Evolutionary conservation across 768 basidiomycete genomes (phyloP), one percentile per base, ranked within the genome.

Genomic region (Antrodiella citrinella): DNA sequence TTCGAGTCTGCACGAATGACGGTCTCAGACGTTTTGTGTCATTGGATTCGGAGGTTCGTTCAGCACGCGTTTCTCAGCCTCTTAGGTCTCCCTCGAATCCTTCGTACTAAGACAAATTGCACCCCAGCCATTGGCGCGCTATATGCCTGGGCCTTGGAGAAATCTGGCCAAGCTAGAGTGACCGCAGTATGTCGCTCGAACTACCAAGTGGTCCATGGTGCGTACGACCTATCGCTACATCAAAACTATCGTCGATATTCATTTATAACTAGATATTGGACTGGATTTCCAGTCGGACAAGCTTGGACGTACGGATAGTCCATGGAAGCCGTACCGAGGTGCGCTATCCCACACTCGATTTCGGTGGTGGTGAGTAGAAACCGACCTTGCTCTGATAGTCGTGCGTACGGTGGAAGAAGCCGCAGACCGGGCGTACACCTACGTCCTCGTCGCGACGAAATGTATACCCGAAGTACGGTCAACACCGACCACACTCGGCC

Each of bases 161-260:
- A 53, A 22, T 63, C 60, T 1, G 57, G 56, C 7, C 47, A 54
- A 15, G 64, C 53, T 2, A 50, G 55, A 23, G 54, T 66, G 3
- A 67, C 65, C 2, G 65, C 62, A 0, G 64, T 67, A 1, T 67
- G 66, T 49, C 51, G 66, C 4, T 62, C 61, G 0, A 62, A 59
- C 49, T 59, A 54, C 35, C 49, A 52, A 15, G 47, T 51, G 0
- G 26, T 62, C 0, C 49, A 47, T 54, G 54, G 61, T 59, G 11
- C 21, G 38, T 22, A 2, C 20, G 9, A 15, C 48, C 25, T 3
- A 20, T 48, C 23, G 15, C 19, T 42, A 26, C 25, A 5, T n/a
- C 5, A 23, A 26, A 20, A 13, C 13, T 11, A 44, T 26, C 12
- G 26, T 18, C 21, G 47, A 42, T 44, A 38, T 20, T 11, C 22